phyloP scores from a whole-genome alignment of 129 eudicot genomes.

The Chrysanthemum lavandulifolium region DNA sequence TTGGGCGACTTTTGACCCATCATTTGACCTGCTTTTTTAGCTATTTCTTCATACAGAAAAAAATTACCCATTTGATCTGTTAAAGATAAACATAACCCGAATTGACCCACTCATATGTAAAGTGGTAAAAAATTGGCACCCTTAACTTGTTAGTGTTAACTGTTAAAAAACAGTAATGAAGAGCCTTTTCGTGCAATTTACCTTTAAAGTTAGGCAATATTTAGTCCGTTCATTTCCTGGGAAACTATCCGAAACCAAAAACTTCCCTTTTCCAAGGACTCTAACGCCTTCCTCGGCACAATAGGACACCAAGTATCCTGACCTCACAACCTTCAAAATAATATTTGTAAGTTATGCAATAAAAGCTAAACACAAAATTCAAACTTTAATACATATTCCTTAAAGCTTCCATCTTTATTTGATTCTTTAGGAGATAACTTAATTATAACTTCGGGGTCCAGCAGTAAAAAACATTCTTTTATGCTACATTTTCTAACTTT shows the following conservation, averaged over 20 bases:
- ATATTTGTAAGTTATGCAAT: background rate
- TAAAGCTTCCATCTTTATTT: constrained; percentile 19
- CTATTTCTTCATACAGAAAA: too few relatives aligned
- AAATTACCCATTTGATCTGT: background rate
- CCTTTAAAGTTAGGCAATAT: constrained; percentile 95
- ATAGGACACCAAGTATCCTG: constrained; percentile 93
- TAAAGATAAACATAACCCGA: background rate
- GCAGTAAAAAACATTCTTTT: constrained; percentile 15
- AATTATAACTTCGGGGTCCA: constrained; percentile 17
- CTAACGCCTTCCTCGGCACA: constrained; percentile 98
- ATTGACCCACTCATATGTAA: background rate
- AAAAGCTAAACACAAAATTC: background rate
- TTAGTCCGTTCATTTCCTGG: constrained; percentile 98
- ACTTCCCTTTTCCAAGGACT: constrained; percentile 84
- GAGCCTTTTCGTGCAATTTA: constrained; percentile 10
- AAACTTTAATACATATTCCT: background rate
- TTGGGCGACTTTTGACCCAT: background rate
- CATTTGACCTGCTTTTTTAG: background rate
- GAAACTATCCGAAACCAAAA: constrained; percentile 94
- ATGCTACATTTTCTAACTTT: constrained; percentile 20
- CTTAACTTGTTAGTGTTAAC: background rate
- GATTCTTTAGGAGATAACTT: constrained; percentile 20
- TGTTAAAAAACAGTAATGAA: background rate
- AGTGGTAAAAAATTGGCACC: too few relatives aligned
- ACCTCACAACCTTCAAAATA: constrained; percentile 75